Evolutionary conservation across 2,329 filamentous ascomycete species (phyloP), one percentile per base, ranked within the genome.

Genomic region (Trichoderma sp.): DNA sequence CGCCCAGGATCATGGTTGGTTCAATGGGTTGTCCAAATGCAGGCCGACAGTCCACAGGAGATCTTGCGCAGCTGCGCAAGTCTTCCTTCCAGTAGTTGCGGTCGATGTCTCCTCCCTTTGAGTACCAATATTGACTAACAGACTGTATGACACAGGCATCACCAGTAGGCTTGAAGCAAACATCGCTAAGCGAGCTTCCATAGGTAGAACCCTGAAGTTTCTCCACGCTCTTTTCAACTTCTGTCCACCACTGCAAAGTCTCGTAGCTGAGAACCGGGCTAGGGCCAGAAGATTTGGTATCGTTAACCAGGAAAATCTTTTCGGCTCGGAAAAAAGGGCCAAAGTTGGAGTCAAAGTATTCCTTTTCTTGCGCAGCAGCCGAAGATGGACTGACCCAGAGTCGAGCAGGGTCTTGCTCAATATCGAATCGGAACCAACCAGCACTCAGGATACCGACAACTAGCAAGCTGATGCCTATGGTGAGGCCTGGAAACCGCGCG

Each of bases 341-440:
- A 79, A 99, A 99, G 76, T 94, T 94, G 43, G 88, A 81, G 79
- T 99, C 97, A 75, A 98, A 99, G 79, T 97, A 99, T 1, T 88
- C 88, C 83, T 99, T 99, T 80, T 99, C 95, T 79, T 94, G 88
- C 0, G 96, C 96, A 23, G 97, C 95, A 63, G 91, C 89, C 4
- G 96, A 98, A 9, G 92, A 92, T 8, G 96, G 96, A 76, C 95
- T 95, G n/a, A 99, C 96, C 96, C 96, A 99, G 9, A 99, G 85
- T 62, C 93, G 90, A 12, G 97, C 96, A 6, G 96, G 96, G 73
- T 98, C 92, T 26, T 87, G 93, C 81, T 98, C 96, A 43, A 99
- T 86, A n/a, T 93, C 87, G 77, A 99, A 99, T 58, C 89, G 89
- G 72, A 96, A 84, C 93, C 94, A 97, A 1, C 96, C 96, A 43